Conservation (phyloP, 2,329 filamentous ascomycete species). For the Mycosphaerella arachidis region DNA sequence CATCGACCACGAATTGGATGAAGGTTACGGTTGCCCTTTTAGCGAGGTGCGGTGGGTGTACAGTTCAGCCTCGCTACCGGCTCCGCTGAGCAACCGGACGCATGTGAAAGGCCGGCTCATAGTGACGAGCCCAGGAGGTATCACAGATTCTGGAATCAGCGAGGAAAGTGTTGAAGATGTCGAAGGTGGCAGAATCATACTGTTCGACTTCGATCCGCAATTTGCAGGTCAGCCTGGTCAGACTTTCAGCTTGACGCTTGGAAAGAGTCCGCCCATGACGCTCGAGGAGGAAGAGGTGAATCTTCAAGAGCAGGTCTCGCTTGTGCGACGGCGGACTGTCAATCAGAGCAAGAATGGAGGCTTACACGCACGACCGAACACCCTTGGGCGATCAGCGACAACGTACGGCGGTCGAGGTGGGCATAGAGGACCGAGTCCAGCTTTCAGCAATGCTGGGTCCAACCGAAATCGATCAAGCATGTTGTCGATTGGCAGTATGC, state of each 20-base stretch:
- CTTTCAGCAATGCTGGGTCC: conserved; percentile 5
- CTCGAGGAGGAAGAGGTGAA: conserved; percentile 33
- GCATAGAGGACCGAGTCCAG: conserved; percentile 16
- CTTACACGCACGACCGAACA: conserved; percentile 30
- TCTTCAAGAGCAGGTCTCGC: conserved; percentile 33
- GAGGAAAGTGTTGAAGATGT: conserved; percentile 33
- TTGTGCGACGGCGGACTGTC: conserved; percentile 34
- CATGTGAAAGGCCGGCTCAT: conserved; percentile 33
- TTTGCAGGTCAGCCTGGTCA: conserved; percentile 35
- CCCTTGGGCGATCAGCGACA: conserved; percentile 33
- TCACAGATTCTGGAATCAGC: conserved; percentile 25
- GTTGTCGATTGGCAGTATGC: conserved; percentile 24
- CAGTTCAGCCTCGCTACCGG: conserved; percentile 27
- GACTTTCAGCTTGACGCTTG: conserved; percentile 34
- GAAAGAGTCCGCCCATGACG: conserved; percentile 32
- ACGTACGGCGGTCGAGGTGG: conserved; percentile 23
- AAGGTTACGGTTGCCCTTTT: conserved; percentile 37
- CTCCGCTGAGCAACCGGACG: conserved; percentile 22
- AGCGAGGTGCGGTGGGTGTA: conserved; percentile 35
- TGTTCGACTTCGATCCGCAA: conserved; percentile 28
- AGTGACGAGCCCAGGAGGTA: conserved; percentile 35
- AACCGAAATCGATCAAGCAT: conserved; percentile 22
- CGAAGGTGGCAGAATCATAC: conserved; percentile 35
- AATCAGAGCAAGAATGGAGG: conserved; percentile 32
- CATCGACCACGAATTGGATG: conserved; percentile 37